Evolutionary conservation across 2,329 filamentous ascomycete species (phyloP), one percentile per base, ranked within the genome.

Genomic region (Elsinoe ampelina): DNA sequence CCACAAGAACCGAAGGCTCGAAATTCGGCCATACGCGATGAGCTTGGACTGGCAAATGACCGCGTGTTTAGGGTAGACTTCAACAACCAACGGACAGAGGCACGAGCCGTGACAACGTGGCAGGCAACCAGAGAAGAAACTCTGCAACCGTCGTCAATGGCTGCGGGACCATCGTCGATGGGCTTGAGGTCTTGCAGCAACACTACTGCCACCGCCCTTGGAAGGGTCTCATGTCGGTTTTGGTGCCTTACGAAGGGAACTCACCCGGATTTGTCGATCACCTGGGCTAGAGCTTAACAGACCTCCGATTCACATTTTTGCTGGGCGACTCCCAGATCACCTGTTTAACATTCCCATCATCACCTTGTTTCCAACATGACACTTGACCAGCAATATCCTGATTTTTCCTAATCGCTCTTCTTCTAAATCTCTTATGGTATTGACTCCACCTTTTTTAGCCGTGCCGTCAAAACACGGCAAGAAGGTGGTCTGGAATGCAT

Each of bases 401-500:
- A 17, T 22, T 50, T 3, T 11, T 19, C 35, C 32, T 54, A 20
- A 13, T 13, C 50, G 5, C n/a, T 34, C 22, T 17, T 17, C 30
- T 20, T 30, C 50, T 19, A 19, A 3, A 17, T 54, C 22, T 41
- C 20, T 10, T 5, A 22, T 55, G 38, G 52, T 38, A 32, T 55
- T 43, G 12, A 22, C 30, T 26, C 22, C n/a, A 45, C 52, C 52
- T 22, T 42, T 38, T 38, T 15, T 17, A 2, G n/a, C n/a, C 34
- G 42, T 22, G 20, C 38, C 36, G 15, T 26, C 12, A 12, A 6
- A n/a, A 15, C 11, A 39, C 48, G 48, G 48, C 35, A 52, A 38
- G 34, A 36, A 52, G 48, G 35, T 52, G 48, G 32, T 19, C 58
- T 45, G 58, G 13, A 20, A 63, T 64, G 61, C 60, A 62, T 54